phyloP scores from a whole-genome alignment of 352 stramenopile species.

The Globisporangium paroecandrum region DNA sequence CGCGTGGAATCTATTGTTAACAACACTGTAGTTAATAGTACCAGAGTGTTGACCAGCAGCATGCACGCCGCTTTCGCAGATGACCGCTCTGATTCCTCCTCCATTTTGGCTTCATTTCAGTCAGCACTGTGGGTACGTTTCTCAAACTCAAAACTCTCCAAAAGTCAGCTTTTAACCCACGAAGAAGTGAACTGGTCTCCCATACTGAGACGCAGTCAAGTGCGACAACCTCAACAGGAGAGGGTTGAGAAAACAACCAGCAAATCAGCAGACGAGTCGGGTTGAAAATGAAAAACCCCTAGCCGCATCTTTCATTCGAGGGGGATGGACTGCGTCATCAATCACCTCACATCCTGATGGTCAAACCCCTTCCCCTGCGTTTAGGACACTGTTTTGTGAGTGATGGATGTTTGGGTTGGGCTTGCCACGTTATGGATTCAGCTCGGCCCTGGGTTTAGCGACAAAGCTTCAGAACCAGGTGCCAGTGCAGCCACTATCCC shows the following conservation, averaged over 20 bases:
- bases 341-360: background rate
- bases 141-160: background rate
- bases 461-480: slow-evolving; percentile 6
- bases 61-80: no score
- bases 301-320: background rate
- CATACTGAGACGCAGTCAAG: background rate
- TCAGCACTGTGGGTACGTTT: background rate
- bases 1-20: no score
- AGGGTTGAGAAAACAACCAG: background rate
- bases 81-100: background rate
- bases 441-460: background rate
- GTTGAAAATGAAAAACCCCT: background rate
- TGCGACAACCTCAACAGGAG: background rate
- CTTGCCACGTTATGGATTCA: background rate
- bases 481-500: slow-evolving; percentile 8
- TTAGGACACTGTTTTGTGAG: background rate
- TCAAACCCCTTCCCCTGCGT: background rate
- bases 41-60: no score
- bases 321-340: background rate
- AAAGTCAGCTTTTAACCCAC: background rate
- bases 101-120: background rate
- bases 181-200: background rate
- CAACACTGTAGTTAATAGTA: no score
- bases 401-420: background rate
- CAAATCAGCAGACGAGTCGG: background rate